Conservation (phyloP, 371 early-diverging fungal genomes). For the Catenaria anguillulae region DNA sequence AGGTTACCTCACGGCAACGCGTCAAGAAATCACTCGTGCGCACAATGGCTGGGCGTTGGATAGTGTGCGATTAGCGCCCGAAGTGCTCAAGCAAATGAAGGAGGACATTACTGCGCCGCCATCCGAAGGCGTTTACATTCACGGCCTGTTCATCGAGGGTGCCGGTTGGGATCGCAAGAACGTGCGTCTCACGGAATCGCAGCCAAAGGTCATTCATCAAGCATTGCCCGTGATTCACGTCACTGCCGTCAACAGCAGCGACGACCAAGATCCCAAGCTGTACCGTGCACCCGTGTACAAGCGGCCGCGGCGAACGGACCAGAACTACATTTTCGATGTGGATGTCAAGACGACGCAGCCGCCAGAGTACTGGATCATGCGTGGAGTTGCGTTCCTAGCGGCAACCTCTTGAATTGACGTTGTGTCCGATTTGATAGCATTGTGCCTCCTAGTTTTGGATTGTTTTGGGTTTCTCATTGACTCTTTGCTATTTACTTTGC, state of each 20-base stretch:
- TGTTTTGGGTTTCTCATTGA: too few species aligned
- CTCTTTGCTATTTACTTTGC: too few species aligned
- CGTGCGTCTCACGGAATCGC: constrained; percentile 35
- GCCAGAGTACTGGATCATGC: constrained; percentile 43
- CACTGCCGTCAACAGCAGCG: constrained; percentile 30
- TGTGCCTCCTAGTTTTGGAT: too few species aligned
- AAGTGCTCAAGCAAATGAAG: constrained; percentile 47
- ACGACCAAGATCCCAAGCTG: constrained; percentile 37
- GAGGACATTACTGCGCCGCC: constrained; percentile 42
- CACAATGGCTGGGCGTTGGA: constrained; percentile 46
- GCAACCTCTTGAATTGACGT: constrained; percentile 8
- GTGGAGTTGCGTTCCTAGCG: constrained; percentile 31
- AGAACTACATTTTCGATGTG: constrained; percentile 41
- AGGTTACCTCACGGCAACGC: constrained; percentile 42
- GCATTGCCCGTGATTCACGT: constrained; percentile 41
- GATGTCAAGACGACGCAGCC: constrained; percentile 33
- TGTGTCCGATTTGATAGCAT: too few species aligned
- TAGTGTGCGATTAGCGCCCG: constrained; percentile 33
- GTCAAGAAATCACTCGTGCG: constrained; percentile 40
- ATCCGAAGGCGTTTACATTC: constrained; percentile 40
- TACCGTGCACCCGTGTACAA: constrained; percentile 44
- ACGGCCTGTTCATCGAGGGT: constrained; percentile 44
- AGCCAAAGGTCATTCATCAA: constrained; percentile 37
- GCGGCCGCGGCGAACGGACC: constrained; percentile 17
- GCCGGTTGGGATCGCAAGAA: constrained; percentile 45